phyloP scores from a whole-genome alignment of 345 rosid genomes.

The Camelina neglecta region DNA sequence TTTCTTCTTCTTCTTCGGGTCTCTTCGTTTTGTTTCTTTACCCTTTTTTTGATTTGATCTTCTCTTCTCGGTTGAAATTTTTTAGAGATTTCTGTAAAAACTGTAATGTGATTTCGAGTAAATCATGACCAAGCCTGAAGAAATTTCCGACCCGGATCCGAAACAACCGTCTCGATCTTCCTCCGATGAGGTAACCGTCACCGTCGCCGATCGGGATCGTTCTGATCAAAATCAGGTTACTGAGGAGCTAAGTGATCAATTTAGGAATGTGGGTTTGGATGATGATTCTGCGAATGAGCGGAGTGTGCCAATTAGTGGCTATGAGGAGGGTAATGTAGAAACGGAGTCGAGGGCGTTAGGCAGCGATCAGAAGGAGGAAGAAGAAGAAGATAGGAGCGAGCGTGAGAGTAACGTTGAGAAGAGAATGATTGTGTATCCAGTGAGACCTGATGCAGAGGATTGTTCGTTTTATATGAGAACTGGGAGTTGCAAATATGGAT shows the following conservation, averaged over 20 bases:
- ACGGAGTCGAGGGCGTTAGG: slow-evolving; percentile 23
- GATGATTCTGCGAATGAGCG: slow-evolving; percentile 25
- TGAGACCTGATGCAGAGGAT: slow-evolving; percentile 89
- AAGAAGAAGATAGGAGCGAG: slow-evolving; percentile 10
- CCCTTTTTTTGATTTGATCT: slow-evolving; percentile 22
- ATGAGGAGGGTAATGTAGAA: slow-evolving; percentile 19
- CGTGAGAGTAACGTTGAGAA: slow-evolving; percentile 37
- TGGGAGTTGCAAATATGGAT: slow-evolving; percentile 87
- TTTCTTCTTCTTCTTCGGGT: slow-evolving; percentile 22
- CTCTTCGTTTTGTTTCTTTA: background rate
- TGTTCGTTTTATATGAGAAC: slow-evolving; percentile 85
- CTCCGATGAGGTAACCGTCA: slow-evolving; percentile 27
- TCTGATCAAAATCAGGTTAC: slow-evolving; percentile 34
- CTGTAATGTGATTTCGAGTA: slow-evolving; percentile 32
- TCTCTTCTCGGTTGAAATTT: slow-evolving; percentile 14
- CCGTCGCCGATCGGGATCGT: slow-evolving; percentile 28
- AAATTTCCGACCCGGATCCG: slow-evolving; percentile 32
- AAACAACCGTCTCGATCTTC: slow-evolving; percentile 34
- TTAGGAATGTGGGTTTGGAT: slow-evolving; percentile 51
- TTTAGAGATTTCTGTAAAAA: slow-evolving; percentile 35
- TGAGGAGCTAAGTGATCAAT: slow-evolving; percentile 37
- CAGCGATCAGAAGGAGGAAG: background rate
- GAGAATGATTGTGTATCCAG: slow-evolving; percentile 60
- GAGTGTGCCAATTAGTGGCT: slow-evolving; percentile 25
- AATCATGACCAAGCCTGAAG: slow-evolving; percentile 45